Percentiles rank a stretch among this genome's conserved stretches.
Evolutionary conservation across 306 rosid genomes (phyloP).

Genomic region (Trifolium repens): DNA sequence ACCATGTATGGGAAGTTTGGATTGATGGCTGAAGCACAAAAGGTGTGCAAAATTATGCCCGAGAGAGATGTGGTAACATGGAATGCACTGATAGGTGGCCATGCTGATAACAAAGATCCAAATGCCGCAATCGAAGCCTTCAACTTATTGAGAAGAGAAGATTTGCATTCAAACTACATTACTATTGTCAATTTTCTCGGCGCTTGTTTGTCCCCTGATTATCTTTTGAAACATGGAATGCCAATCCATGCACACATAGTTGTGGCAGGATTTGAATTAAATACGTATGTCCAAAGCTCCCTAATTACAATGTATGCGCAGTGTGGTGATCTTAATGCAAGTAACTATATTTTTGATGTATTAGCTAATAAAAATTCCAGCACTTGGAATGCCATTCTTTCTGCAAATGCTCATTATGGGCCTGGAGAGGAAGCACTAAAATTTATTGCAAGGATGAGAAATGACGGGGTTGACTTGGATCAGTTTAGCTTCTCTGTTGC

Average conservation of each 20-base stretch:
- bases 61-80: constrained; percentile 79
- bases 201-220: constrained; percentile 55
- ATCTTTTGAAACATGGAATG: constrained; percentile 66
- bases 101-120: constrained; percentile 69
- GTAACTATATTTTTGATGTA: constrained; percentile 62
- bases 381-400: constrained; percentile 82
- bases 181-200: constrained; percentile 73
- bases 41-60: constrained; percentile 59
- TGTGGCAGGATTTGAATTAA: constrained; percentile 70
- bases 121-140: constrained; percentile 69
- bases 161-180: constrained; percentile 64
- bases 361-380: constrained; percentile 62
- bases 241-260: constrained; percentile 70
- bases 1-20: constrained; percentile 84
- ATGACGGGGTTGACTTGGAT: constrained; percentile 63
- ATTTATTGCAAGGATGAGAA: constrained; percentile 65
- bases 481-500: constrained; percentile 81
- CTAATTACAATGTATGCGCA: constrained; percentile 86
- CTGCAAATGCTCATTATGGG: constrained; percentile 79
- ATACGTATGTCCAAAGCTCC: constrained; percentile 75
- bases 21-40: constrained; percentile 57
- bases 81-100: constrained; percentile 84
- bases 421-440: constrained; percentile 81
- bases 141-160: constrained; percentile 66
- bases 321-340: constrained; percentile 72